phyloP scores from a whole-genome alignment of 441 rosid species.

The Erodium chrysanthum region DNA sequence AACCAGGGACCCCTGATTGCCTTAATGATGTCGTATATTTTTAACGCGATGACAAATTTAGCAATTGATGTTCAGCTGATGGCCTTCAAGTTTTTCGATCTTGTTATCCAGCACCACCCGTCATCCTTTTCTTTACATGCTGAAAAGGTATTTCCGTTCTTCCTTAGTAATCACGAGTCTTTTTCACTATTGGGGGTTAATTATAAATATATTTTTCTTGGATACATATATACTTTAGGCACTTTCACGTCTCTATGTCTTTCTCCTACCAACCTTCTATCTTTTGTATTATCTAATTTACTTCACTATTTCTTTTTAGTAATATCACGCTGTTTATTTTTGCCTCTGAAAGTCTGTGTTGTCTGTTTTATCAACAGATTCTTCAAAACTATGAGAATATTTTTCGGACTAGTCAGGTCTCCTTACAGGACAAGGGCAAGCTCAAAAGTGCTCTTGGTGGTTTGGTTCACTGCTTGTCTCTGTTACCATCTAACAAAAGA shows the following conservation, averaged over 20 bases:
- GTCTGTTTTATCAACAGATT: conserved; percentile 36
- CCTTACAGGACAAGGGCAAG: conserved; percentile 63
- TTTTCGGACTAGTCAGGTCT: conserved; percentile 49
- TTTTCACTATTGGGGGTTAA: conserved; percentile 1
- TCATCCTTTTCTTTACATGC: conserved; percentile 54
- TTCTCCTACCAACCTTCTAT: background rate
- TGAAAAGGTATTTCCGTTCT: conserved; percentile 49
- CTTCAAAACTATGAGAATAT: conserved; percentile 70
- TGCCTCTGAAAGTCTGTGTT: conserved; percentile 12
- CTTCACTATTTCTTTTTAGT: conserved; percentile 7
- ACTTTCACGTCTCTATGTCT: background rate
- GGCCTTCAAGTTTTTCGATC: conserved; percentile 76
- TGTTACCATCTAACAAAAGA: conserved; percentile 42
- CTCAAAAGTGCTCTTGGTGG: conserved; percentile 64
- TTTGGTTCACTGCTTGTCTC: conserved; percentile 53
- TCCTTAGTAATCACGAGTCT: background rate
- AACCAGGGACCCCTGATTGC: conserved; percentile 58
- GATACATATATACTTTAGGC: background rate
- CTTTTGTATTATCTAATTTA: conserved; percentile 1
- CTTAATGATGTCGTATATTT: conserved; percentile 69
- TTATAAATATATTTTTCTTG: background rate
- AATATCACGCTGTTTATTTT: conserved; percentile 7
- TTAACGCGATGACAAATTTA: conserved; percentile 68
- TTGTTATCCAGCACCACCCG: conserved; percentile 53
- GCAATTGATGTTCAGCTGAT: conserved; percentile 71